Percentiles rank a stretch among this genome's conserved stretches.
phyloP scores from a whole-genome alignment of 2,329 filamentous ascomycete species.

The Fusarium sp. region DNA sequence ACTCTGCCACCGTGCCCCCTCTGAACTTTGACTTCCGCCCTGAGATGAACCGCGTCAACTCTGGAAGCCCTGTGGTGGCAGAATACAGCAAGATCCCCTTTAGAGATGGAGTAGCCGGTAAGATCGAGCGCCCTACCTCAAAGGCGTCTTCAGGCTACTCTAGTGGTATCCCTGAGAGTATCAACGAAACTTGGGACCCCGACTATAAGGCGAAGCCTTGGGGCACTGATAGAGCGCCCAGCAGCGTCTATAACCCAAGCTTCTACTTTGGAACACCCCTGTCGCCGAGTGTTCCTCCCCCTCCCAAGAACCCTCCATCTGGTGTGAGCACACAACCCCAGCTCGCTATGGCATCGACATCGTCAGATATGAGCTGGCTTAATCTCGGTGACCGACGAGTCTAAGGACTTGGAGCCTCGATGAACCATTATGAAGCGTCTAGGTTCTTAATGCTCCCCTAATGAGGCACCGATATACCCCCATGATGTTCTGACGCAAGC shows the following conservation, averaged over 20 bases:
- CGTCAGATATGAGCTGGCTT: conserved; percentile 83
- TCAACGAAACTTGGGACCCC: conserved; percentile 68
- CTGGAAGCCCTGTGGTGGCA: conserved; percentile 77
- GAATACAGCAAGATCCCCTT: conserved; percentile 66
- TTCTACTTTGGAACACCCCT: conserved; percentile 58
- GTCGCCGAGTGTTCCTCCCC: conserved; percentile 50
- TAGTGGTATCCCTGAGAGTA: conserved; percentile 74
- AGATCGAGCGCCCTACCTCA: conserved; percentile 70
- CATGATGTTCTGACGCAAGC: conserved; percentile 27
- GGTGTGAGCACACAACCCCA: conserved; percentile 63
- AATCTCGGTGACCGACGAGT: conserved; percentile 70
- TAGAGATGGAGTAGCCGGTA: conserved; percentile 70
- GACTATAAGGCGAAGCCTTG: conserved; percentile 59
- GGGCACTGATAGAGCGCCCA: conserved; percentile 63
- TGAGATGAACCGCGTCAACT: conserved; percentile 74
- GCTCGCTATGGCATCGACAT: conserved; percentile 61
- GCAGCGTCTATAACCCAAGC: conserved; percentile 63
- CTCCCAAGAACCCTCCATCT: conserved; percentile 48
- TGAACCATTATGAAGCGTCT: conserved; percentile 36
- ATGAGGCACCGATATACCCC: conserved; percentile 39
- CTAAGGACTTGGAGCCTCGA: conserved; percentile 34
- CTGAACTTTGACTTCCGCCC: conserved; percentile 73
- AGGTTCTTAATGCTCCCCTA: conserved; percentile 21
- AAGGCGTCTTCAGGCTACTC: conserved; percentile 68
- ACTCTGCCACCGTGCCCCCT: conserved; percentile 78